phyloP scores from a whole-genome alignment of 139 green algal genomes.

The Chlorella sp. region DNA sequence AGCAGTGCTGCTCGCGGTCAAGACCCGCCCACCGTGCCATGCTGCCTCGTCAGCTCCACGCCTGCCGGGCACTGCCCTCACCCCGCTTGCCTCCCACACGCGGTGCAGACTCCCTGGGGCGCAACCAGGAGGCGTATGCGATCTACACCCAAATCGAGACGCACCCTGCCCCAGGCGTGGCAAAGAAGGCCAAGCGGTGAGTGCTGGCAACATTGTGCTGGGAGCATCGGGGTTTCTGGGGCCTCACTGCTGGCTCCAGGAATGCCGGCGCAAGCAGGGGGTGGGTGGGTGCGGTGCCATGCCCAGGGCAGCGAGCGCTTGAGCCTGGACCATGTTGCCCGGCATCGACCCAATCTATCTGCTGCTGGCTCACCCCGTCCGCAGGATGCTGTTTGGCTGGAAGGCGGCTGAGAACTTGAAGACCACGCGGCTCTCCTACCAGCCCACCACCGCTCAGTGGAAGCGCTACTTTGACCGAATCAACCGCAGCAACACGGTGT shows the following conservation, averaged over 20 bases:
- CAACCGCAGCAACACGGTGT: not conserved
- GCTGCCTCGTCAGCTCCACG: too few species aligned
- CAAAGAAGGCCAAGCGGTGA: conserved; percentile 65
- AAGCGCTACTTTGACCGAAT: conserved; percentile 52
- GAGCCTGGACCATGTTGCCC: too few species aligned
- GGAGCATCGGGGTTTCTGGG: too few species aligned
- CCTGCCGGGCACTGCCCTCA: too few species aligned
- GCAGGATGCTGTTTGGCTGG: conserved; percentile 84
- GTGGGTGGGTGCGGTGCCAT: too few species aligned
- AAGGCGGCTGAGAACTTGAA: conserved; percentile 74
- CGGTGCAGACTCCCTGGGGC: conserved; percentile 73
- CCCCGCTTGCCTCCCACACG: not conserved
- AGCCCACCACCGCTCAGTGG: conserved; percentile 21
- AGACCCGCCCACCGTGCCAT: too few species aligned
- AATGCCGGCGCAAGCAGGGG: too few species aligned
- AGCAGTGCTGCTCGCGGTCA: too few species aligned
- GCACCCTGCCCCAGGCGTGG: conserved; percentile 62
- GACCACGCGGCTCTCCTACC: conserved; percentile 6
- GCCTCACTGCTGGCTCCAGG: too few species aligned
- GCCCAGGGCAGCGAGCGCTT: too few species aligned
- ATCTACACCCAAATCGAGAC: conserved; percentile 72
- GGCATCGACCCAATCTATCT: too few species aligned
- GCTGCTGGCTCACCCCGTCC: too few species aligned
- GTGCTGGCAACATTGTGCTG: not conserved
- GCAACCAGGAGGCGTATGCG: conserved; percentile 63